Evolutionary conservation across 1,284 basidiomycete genomes (phyloP).

Genomic region (Pyrrhoderma lamaoense): DNA sequence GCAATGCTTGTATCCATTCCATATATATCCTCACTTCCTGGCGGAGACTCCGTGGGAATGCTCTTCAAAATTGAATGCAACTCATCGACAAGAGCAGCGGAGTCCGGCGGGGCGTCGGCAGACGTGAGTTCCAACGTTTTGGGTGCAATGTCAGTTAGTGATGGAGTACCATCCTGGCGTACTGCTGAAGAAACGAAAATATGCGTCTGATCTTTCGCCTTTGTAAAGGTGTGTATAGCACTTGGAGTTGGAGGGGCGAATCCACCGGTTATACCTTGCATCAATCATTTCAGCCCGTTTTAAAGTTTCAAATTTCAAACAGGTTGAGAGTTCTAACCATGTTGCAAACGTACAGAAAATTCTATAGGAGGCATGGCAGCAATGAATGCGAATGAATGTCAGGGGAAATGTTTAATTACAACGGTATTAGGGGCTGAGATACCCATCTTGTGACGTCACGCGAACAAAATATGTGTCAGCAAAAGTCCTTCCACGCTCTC

Average conservation of each 20-base stretch:
- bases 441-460: too few relatives aligned
- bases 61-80: constrained; percentile 50
- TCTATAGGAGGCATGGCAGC: constrained; percentile 1
- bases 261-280: constrained; percentile 62
- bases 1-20: constrained; percentile 59
- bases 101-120: constrained; percentile 23
- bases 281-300: background rate
- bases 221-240: constrained; percentile 46
- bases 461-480: too few relatives aligned
- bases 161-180: constrained; percentile 41
- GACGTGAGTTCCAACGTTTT: constrained; percentile 35
- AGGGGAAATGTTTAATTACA: too few relatives aligned
- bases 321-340: background rate
- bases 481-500: too few relatives aligned
- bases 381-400: too few relatives aligned
- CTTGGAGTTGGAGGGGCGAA: constrained; percentile 61
- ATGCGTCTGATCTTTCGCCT: constrained; percentile 26
- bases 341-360: constrained; percentile 2
- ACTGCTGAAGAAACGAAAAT: constrained; percentile 42
- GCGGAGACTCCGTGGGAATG: constrained; percentile 50
- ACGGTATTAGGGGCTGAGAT: too few relatives aligned
- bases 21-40: constrained; percentile 63
- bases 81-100: constrained; percentile 41
- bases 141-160: constrained; percentile 35
- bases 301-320: background rate